phyloP scores from a whole-genome alignment of 805 yeast genomes.

The Starmerella gropengiesseri region DNA sequence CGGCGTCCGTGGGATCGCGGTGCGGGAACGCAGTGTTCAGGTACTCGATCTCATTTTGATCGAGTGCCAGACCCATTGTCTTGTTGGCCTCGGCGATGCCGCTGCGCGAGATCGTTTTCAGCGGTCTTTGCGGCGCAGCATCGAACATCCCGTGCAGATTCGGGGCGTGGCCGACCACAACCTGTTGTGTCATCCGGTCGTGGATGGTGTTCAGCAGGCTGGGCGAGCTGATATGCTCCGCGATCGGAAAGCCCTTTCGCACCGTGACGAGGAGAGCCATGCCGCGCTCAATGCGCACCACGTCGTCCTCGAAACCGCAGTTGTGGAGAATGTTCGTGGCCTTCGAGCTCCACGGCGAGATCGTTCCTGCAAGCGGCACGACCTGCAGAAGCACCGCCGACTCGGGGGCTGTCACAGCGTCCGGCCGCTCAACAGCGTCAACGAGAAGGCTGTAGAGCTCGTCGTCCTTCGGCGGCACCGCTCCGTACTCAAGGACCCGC shows the following conservation, averaged over 20 bases:
- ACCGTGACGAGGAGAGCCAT: constrained; percentile 60
- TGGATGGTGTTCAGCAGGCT: constrained; percentile 59
- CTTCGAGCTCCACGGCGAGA: constrained; percentile 98
- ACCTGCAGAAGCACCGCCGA: constrained; percentile 54
- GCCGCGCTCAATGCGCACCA: constrained; percentile 89
- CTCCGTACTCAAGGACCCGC: constrained; percentile 63
- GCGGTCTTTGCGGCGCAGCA: constrained; percentile 70
- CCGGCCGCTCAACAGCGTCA: constrained; percentile 25
- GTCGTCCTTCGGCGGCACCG: constrained; percentile 46
- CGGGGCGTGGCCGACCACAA: constrained; percentile 44
- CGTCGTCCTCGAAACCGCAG: constrained; percentile 62
- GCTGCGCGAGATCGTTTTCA: constrained; percentile 45
- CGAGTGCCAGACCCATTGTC: constrained; percentile 85
- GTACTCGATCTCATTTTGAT: constrained; percentile 84
- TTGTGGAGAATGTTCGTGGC: constrained; percentile 90
- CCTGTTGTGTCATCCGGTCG: constrained; percentile 87
- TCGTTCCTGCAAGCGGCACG: constrained; percentile 88
- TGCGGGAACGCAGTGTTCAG: constrained; percentile 71
- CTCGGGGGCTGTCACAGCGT: constrained; percentile 24
- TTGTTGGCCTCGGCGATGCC: constrained; percentile 60
- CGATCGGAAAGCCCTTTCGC: constrained; percentile 58
- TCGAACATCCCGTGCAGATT: constrained; percentile 42
- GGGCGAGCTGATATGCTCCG: constrained; percentile 42
- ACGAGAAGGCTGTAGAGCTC: constrained; percentile 36
- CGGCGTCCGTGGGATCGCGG: constrained; percentile 95